Conservation (phyloP, 2,329 filamentous ascomycete genomes). For the Chrysoporthe cubensis region DNA sequence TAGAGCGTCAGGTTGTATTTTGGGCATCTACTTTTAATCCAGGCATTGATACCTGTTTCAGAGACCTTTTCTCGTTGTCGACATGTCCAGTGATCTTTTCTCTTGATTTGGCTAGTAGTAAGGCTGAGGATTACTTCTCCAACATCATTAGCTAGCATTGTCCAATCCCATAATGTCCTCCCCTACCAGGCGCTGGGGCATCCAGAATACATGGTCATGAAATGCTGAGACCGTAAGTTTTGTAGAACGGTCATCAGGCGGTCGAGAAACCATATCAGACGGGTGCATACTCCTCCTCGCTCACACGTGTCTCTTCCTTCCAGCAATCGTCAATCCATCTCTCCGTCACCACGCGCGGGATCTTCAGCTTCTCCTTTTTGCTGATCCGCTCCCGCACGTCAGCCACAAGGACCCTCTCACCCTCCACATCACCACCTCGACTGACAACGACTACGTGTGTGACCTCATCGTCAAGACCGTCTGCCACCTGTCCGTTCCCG, state of each 20-base stretch:
- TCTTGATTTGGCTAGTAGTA: neutral
- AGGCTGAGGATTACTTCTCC: neutral
- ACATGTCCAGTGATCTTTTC: neutral
- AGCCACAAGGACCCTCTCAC: constrained; percentile 44
- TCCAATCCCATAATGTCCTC: too few relatives aligned
- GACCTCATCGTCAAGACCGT: constrained; percentile 55
- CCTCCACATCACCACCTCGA: constrained; percentile 40
- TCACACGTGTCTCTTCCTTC: constrained; percentile 75
- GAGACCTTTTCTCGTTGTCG: neutral
- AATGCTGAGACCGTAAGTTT: neutral
- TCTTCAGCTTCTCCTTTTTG: constrained; percentile 40
- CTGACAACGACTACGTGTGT: constrained; percentile 75
- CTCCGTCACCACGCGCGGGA: constrained; percentile 71
- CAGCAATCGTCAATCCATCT: constrained; percentile 82
- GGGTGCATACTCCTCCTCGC: constrained; percentile 68
- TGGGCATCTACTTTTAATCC: neutral
- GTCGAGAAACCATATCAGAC: constrained; percentile 28
- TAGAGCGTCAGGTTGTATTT: neutral
- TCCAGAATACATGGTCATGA: too few relatives aligned
- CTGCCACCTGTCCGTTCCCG: constrained; percentile 64
- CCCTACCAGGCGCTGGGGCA: too few relatives aligned
- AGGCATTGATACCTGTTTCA: neutral
- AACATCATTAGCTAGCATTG: too few relatives aligned
- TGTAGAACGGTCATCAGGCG: neutral
- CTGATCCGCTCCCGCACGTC: constrained; percentile 53